Evolutionary conservation across 1,139 yeast genomes (phyloP).

Genomic region (Yueomyces sp.): DNA sequence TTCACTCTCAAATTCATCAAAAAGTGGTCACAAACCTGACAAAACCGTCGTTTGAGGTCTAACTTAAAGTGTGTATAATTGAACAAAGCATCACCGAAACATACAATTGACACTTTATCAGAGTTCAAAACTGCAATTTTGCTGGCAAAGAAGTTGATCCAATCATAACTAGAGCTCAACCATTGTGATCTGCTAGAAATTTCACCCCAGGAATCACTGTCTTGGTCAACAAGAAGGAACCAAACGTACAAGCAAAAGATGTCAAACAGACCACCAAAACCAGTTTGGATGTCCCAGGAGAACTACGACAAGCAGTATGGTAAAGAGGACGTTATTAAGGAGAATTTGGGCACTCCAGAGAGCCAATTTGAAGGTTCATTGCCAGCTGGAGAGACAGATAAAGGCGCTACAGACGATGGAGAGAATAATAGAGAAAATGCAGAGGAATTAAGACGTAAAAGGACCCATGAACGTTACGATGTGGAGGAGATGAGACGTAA

Average conservation of each 20-base stretch:
- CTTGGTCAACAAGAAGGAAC: not conserved
- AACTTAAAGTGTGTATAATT: no score
- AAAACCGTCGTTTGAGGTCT: no score
- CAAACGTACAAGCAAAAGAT: not conserved
- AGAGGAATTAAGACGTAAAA: conserved; percentile 9
- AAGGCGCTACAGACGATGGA: conserved; percentile 4
- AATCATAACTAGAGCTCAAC: no score
- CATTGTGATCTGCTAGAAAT: no score
- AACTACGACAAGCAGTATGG: conserved; percentile 24
- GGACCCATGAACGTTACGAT: conserved; percentile 21
- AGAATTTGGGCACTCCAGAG: not conserved
- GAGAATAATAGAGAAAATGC: not conserved
- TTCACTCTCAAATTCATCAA: no score
- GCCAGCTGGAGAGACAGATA: conserved; percentile 1
- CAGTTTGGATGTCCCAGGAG: conserved; percentile 29
- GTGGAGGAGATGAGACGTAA: conserved; percentile 18
- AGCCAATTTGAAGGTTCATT: not conserved
- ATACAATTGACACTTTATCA: no score
- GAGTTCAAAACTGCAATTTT: no score
- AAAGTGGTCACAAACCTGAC: no score
- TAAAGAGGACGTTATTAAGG: conserved; percentile 1
- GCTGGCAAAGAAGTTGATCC: no score
- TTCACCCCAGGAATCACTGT: not conserved
- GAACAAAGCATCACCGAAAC: no score
- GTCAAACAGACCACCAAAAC: conserved; percentile 17